Evolutionary conservation across 2,329 filamentous ascomycete genomes (phyloP).

Genomic region (Fusarium sp.): DNA sequence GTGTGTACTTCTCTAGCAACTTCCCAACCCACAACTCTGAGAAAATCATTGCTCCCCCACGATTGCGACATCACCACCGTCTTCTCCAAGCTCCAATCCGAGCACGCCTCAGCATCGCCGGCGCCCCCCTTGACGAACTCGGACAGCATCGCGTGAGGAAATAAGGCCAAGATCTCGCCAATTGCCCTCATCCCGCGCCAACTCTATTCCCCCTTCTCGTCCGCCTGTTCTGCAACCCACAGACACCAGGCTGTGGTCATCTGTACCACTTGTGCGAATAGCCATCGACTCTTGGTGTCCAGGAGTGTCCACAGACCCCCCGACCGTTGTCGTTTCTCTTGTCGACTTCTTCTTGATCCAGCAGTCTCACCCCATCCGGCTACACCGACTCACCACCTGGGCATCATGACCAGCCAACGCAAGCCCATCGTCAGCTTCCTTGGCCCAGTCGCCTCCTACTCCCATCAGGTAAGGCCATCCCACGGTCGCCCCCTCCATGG

Average conservation of each 20-base stretch:
- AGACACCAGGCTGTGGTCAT: conserved; percentile 1
- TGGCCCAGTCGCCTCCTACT: conserved; percentile 63
- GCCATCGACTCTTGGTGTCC: not conserved
- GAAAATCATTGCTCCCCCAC: conserved; percentile 40
- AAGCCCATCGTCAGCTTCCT: conserved; percentile 62
- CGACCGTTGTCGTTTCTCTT: not conserved
- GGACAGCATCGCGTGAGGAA: conserved; percentile 1
- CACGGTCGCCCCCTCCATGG: conserved; percentile 6
- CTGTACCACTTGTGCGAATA: conserved; percentile 1
- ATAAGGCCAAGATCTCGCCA: conserved; percentile 8
- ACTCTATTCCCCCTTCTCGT: conserved; percentile 3
- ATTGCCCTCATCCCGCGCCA: conserved; percentile 15
- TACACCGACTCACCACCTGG: conserved; percentile 20
- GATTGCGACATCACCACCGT: conserved; percentile 42
- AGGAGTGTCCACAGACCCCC: conserved; percentile 2
- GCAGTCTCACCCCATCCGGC: conserved; percentile 8
- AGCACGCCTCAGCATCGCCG: not conserved
- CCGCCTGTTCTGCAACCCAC: conserved; percentile 18
- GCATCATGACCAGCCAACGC: conserved; percentile 44
- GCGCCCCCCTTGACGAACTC: conserved; percentile 7
- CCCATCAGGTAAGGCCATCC: conserved; percentile 59
- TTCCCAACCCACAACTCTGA: conserved; percentile 40
- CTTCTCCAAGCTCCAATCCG: conserved; percentile 31
- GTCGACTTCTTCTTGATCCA: conserved; percentile 6
- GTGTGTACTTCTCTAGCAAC: conserved; percentile 21